Base-by-base conservation (phyloP, 2,329 filamentous ascomycete genomes). In the Diatrype stigma region DNA sequence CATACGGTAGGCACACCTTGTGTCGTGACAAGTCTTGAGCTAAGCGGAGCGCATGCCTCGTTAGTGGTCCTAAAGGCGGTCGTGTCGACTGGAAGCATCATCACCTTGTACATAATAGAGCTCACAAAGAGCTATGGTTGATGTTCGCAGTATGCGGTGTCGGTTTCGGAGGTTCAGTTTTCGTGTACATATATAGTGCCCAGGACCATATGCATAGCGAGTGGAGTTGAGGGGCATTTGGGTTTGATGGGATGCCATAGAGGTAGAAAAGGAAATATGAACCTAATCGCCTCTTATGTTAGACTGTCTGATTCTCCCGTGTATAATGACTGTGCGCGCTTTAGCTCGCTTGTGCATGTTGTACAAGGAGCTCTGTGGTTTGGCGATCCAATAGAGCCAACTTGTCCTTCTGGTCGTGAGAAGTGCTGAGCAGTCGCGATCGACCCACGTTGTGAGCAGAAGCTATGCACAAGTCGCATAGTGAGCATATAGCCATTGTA, bases 31-130 rank as follows among this genome's bases (percentile, higher is more conserved):
- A 17, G 19, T 16, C 12, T 19, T 40, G 16, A 40, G n/a, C 3
- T 11, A 11, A 21, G 2, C 12, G 37, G 12, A 17, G 37, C 12
- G 2, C 3, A 40, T 40, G 37, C 19, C 4, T 40, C 17, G 17
- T 21, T 40, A 19, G 12, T 17, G 12, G n/a, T 17, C n/a, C 17
- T 12, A 21, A 21, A 19, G 19, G 37, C n/a, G 12, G 37, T 12
- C 37, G 10, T 21, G 19, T 17, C 19, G 19, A 11, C 42, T 32
- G 23, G 50, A 51, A 53, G 53, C 51, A 28, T 37, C 49, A 38
- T 50, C 42, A 42, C 46, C 48, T 48, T 64, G 61, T 64, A 65
- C 55, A 63, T 63, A 63, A 49, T 52, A 51, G 17, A 44, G 46
- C 49, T 53, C 50, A 45, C 50, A 51, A 55, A 30, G 26, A 30